Evolutionary conservation across 108 stramenopile species (phyloP).

Genomic region (Fistulifera pelliculosa): DNA sequence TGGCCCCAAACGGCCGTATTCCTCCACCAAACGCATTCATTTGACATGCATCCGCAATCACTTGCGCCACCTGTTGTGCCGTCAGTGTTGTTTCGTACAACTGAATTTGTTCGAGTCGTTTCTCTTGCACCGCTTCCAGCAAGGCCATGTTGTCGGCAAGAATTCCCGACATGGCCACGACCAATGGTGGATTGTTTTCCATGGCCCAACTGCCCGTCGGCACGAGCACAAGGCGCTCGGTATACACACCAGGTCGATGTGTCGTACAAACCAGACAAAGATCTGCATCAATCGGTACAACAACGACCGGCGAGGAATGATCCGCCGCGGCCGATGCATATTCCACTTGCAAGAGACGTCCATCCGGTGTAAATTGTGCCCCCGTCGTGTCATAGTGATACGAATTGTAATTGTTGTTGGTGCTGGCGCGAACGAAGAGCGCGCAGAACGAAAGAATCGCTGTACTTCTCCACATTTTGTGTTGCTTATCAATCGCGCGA

Average conservation of each 20-base stretch:
- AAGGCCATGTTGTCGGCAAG: constrained; percentile 52
- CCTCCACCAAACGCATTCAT: constrained; percentile 70
- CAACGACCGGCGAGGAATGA: constrained; percentile 47
- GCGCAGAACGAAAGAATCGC: no score
- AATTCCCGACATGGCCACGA: constrained; percentile 56
- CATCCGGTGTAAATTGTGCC: constrained; percentile 78
- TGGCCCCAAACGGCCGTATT: constrained; percentile 62
- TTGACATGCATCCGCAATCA: constrained; percentile 56
- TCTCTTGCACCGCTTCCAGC: constrained; percentile 23
- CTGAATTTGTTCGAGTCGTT: constrained; percentile 11
- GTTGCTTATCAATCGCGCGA: no score
- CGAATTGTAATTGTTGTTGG: constrained; percentile 49
- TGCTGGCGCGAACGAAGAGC: background rate
- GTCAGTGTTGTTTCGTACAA: constrained; percentile 12
- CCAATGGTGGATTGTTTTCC: constrained; percentile 4
- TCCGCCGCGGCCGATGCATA: constrained; percentile 57
- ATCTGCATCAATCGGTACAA: constrained; percentile 16
- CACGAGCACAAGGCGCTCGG: background rate
- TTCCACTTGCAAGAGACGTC: constrained; percentile 75
- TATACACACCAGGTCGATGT: background rate
- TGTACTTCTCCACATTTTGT: no score
- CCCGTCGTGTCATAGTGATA: constrained; percentile 79
- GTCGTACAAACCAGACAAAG: background rate
- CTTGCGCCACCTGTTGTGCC: constrained; percentile 21
- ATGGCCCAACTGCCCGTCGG: background rate